Base-by-base conservation (phyloP, 805 yeast species). In the Teunomyces gatunensis region DNA sequence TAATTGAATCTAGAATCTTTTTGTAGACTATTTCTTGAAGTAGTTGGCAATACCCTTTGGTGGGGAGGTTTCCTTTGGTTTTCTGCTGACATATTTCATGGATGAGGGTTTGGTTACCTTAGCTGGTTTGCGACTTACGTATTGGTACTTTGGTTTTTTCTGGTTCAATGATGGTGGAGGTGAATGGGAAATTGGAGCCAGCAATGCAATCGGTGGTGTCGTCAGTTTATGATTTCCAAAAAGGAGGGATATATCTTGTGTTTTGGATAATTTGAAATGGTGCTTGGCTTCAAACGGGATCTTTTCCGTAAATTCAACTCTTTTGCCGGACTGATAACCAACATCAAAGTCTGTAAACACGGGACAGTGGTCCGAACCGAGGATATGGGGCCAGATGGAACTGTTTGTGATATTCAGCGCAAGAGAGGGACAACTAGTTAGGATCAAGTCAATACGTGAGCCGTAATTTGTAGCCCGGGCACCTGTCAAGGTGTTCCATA, bases 351-450 rank as follows among this genome's bases (percentile, higher is more conserved):
- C 97, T 1, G 89, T 75, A 58, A 64, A 89, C 0, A 89, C 80
- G 0, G 99, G 99, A 64, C 98, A 92, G 65, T 92, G 99, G 63
- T 92, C 99, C 0, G 97, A 89, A 0, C 99, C 99, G 61, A 78
- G 69, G 1, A 91, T 57, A 39, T 74, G 74, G 0, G 89, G 84
- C 77, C 87, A 77, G n/a, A 87, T 87, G 51, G 77, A 77, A 0
- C 81, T 75, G 39, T 73, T 64, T 3, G 59, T 51, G 1, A 77
- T 60, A 6, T 46, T 34, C 0, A 58, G 46, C 3, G 67, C 55
- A 41, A 85, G 51, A 0, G 53, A 55, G 6, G 65, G 51, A 11
- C 55, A 47, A 21, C 85, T 77, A 0, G 78, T 65, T 5, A 90
- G 63, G 5, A 92, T 83, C 54, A 85, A 77, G 63, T 92, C 99